Percentiles rank a stretch among this genome's conserved stretches.
These are phyloP conservation scores for Solanum hybrid DNA, from an alignment of 305 asterid genomes.

Conservation along the genomic window DNA sequence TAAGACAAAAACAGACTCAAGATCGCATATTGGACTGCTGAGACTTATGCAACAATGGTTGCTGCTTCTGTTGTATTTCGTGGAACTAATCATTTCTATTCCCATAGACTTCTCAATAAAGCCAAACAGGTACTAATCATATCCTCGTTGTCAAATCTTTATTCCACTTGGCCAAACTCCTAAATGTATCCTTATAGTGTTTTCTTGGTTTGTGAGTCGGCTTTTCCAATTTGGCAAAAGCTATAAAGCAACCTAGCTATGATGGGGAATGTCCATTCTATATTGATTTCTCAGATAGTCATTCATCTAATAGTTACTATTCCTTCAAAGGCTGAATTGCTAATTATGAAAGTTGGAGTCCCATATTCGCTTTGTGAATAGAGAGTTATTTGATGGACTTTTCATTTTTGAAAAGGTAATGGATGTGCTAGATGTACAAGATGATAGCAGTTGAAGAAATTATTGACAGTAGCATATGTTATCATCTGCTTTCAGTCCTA, in stretches of 20 bases:
- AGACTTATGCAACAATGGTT: conserved; percentile 65
- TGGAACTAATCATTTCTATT: conserved; percentile 25
- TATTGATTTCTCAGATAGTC: no score
- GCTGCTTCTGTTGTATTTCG: conserved; percentile 49
- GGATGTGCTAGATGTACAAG: no score
- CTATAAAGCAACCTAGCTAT: no score
- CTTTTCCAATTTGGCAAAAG: no score
- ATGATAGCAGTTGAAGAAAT: no score
- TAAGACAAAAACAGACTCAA: not conserved
- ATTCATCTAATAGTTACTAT: not conserved
- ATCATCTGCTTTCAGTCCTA: not conserved
- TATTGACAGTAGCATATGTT: no score
- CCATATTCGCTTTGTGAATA: not conserved
- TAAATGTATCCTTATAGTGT: not conserved
- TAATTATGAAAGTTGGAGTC: not conserved
- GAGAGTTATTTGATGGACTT: no score
- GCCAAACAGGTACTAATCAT: conserved; percentile 27
- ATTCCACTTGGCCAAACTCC: not conserved
- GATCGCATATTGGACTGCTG: not conserved
- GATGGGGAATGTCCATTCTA: no score
- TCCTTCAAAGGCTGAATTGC: not conserved
- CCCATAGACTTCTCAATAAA: conserved; percentile 27
- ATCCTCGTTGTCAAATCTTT: not conserved
- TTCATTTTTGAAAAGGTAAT: no score
- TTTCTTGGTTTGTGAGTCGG: not conserved